A percentile compares a stretch with the other conserved stretches of the same genome.
Conservation (phyloP, 2,329 filamentous ascomycete genomes). For the Pseudofabraea citricarpa region DNA sequence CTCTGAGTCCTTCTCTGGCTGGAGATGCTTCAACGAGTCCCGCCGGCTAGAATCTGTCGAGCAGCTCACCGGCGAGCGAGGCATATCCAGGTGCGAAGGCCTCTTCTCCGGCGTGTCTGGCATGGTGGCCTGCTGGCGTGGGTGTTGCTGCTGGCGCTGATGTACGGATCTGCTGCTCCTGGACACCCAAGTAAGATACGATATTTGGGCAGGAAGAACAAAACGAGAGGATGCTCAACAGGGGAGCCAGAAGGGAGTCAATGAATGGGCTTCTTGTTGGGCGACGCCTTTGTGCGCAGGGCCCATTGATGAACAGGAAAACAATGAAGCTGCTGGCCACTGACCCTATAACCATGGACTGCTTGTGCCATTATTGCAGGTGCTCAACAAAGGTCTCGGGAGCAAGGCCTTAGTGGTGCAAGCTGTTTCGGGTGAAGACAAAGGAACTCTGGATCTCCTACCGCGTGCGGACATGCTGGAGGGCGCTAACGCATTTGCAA, state of each 20-base stretch:
- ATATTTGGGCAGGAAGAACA: slow-evolving; percentile 4
- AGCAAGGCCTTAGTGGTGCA: slow-evolving; percentile 21
- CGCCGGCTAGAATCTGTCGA: slow-evolving; percentile 24
- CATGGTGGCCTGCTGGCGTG: slow-evolving; percentile 17
- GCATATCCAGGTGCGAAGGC: slow-evolving; percentile 13
- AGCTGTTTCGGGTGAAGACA: slow-evolving; percentile 9
- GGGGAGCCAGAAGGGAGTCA: slow-evolving; percentile 6
- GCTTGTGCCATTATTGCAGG: slow-evolving; percentile 24
- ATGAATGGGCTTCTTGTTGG: slow-evolving; percentile 27
- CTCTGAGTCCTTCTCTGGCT: slow-evolving; percentile 19
- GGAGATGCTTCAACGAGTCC: slow-evolving; percentile 17
- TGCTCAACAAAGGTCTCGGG: slow-evolving; percentile 28
- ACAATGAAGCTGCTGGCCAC: slow-evolving; percentile 27
- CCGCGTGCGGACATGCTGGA: slow-evolving; percentile 1
- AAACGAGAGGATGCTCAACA: not conserved
- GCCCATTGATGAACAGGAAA: slow-evolving; percentile 23
- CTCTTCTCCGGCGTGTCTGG: slow-evolving; percentile 13
- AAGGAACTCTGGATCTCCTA: slow-evolving; percentile 4
- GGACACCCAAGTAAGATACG: no score
- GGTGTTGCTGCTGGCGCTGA: not conserved
- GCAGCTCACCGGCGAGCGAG: slow-evolving; percentile 21
- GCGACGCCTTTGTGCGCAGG: slow-evolving; percentile 25
- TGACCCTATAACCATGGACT: slow-evolving; percentile 14
- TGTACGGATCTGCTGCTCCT: slow-evolving; percentile 3
- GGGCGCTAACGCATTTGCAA: not conserved